These are phyloP conservation scores for Apiotrichum laibachii DNA, from an alignment of 1,284 basidiomycete species.

Conservation along the genomic window DNA sequence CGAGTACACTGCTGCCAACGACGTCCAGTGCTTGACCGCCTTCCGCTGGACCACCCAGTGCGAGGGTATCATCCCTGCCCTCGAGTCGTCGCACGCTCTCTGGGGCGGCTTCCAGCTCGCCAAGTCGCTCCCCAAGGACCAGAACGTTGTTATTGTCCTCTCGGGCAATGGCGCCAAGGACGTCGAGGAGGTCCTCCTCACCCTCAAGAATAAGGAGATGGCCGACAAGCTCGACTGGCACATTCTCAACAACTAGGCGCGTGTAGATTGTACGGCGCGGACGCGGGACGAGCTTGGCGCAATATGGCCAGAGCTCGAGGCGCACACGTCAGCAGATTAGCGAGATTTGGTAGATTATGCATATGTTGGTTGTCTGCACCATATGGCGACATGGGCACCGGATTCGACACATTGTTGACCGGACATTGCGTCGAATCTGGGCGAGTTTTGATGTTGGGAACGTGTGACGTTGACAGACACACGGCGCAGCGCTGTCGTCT, in stretches of 20 bases:
- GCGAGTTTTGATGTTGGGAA: no score
- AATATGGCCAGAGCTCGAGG: no score
- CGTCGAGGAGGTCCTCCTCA: slow-evolving; percentile 47
- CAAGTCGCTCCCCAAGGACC: slow-evolving; percentile 76
- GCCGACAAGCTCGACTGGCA: slow-evolving; percentile 88
- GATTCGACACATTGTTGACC: no score
- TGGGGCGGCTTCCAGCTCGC: slow-evolving; percentile 87
- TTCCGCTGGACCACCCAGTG: slow-evolving; percentile 87
- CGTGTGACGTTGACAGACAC: no score
- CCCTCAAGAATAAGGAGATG: slow-evolving; percentile 62
- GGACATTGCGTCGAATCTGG: no score
- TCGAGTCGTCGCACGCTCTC: slow-evolving; percentile 94
- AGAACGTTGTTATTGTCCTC: slow-evolving; percentile 73
- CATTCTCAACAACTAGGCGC: slow-evolving; percentile 40
- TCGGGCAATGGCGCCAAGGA: slow-evolving; percentile 50
- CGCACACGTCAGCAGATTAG: no score
- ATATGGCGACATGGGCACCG: no score
- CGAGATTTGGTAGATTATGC: slow-evolving; percentile 1
- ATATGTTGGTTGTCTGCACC: neutral
- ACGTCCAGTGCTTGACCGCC: slow-evolving; percentile 86
- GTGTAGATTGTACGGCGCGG: no score
- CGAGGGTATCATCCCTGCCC: slow-evolving; percentile 96
- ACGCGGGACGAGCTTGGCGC: no score
- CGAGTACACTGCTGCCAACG: slow-evolving; percentile 89
- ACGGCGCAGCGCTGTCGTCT: neutral